A percentile compares a stretch with the other conserved stretches of the same genome.
These are phyloP conservation scores for Mariannaea elegans DNA, from an alignment of 2,329 filamentous ascomycete species.

Conservation along the genomic window DNA sequence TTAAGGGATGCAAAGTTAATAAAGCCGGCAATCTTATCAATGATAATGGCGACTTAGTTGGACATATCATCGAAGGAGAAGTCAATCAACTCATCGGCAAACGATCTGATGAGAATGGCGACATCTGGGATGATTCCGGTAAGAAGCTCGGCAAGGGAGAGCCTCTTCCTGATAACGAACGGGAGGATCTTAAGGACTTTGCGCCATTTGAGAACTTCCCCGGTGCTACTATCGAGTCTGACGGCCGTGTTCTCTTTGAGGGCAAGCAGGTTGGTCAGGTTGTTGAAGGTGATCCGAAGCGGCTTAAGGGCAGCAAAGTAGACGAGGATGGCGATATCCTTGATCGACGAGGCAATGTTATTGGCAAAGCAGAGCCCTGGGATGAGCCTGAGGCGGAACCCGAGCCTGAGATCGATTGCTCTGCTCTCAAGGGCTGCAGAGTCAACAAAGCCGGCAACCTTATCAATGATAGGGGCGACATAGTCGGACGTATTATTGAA, in stretches of 20 bases:
- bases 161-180: slow-evolving; percentile 62
- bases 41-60: slow-evolving; percentile 63
- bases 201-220: slow-evolving; percentile 68
- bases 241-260: slow-evolving; percentile 61
- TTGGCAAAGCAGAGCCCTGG: slow-evolving; percentile 69
- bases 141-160: slow-evolving; percentile 74
- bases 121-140: slow-evolving; percentile 76
- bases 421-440: slow-evolving; percentile 60
- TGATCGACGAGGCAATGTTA: slow-evolving; percentile 74
- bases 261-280: slow-evolving; percentile 75
- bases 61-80: slow-evolving; percentile 70
- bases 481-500: slow-evolving; percentile 70
- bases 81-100: slow-evolving; percentile 70
- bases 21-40: slow-evolving; percentile 68
- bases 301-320: slow-evolving; percentile 76
- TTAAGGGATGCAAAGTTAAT: slow-evolving; percentile 65
- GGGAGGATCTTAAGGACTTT: slow-evolving; percentile 56
- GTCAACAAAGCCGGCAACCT: slow-evolving; percentile 69
- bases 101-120: slow-evolving; percentile 70
- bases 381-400: slow-evolving; percentile 52
- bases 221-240: slow-evolving; percentile 60
- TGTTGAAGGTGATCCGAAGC: slow-evolving; percentile 74
- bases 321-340: slow-evolving; percentile 86
- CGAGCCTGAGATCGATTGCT: slow-evolving; percentile 60
- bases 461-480: slow-evolving; percentile 60